These are phyloP conservation scores for Rhodotorula sp. DNA, from an alignment of 1,284 basidiomycete genomes.

Conservation along the genomic window DNA sequence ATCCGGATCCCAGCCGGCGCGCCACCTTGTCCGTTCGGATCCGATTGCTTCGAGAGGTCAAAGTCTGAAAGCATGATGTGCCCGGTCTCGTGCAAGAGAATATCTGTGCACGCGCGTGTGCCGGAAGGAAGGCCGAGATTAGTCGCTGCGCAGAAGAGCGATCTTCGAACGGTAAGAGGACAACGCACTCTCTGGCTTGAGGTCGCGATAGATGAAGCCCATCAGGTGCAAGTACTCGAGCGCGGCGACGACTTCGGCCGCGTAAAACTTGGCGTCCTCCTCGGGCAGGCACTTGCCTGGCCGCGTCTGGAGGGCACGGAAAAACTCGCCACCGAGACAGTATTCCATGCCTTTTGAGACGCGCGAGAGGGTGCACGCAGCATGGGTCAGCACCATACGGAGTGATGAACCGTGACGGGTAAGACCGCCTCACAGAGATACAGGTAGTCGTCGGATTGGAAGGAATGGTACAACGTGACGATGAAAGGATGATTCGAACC, in stretches of 20 bases:
- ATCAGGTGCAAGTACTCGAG: slow-evolving; percentile 98
- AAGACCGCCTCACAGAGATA: slow-evolving; percentile 65
- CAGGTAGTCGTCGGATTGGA: slow-evolving; percentile 94
- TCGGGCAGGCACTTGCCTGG: slow-evolving; percentile 95
- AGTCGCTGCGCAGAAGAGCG: too few species aligned
- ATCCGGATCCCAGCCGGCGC: slow-evolving; percentile 88
- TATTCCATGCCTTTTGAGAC: slow-evolving; percentile 74
- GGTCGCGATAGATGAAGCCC: slow-evolving; percentile 98
- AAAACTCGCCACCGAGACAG: slow-evolving; percentile 99
- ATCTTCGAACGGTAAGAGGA: background rate
- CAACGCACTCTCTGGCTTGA: slow-evolving; percentile 95
- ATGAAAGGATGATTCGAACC: slow-evolving; percentile 97
- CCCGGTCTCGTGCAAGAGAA: slow-evolving; percentile 95
- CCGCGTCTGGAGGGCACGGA: slow-evolving; percentile 89
- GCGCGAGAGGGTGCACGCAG: background rate
- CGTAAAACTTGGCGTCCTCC: slow-evolving; percentile 95
- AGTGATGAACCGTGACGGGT: background rate
- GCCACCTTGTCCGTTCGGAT: slow-evolving; percentile 58
- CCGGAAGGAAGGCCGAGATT: background rate
- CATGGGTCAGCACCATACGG: background rate
- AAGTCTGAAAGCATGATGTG: slow-evolving; percentile 99
- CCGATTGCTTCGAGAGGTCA: slow-evolving; percentile 94
- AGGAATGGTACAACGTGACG: slow-evolving; percentile 93
- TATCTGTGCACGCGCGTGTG: slow-evolving; percentile 63
- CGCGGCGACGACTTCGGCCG: slow-evolving; percentile 96